These are phyloP conservation scores for Blepharisma undulans DNA, from an alignment of 169 alveolate genomes.

Conservation along the genomic window DNA sequence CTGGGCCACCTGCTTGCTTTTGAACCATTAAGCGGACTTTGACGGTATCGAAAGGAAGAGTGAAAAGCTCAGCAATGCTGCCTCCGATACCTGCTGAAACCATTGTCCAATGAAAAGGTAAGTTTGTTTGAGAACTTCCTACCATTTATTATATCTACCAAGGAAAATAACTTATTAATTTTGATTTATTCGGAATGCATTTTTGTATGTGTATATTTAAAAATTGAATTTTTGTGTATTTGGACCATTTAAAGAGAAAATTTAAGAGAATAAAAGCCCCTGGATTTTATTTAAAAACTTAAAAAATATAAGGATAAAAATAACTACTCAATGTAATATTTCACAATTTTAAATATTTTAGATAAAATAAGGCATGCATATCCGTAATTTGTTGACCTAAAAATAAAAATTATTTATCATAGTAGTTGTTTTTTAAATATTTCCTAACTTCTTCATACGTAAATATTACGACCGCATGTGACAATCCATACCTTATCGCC, in stretches of 20 bases:
- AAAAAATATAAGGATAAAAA: too few species aligned
- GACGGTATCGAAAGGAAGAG: slow-evolving; percentile 84
- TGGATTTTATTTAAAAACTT: too few species aligned
- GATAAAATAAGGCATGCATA: too few species aligned
- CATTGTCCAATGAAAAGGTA: slow-evolving; percentile 15
- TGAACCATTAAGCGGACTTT: slow-evolving; percentile 70
- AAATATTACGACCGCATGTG: neutral
- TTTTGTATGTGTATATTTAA: neutral
- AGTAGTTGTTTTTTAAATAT: neutral
- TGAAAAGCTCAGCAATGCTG: slow-evolving; percentile 58
- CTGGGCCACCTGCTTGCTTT: slow-evolving; percentile 35
- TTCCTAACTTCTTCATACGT: neutral
- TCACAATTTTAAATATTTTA: too few species aligned
- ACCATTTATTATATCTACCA: slow-evolving; percentile 14
- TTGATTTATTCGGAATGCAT: neutral
- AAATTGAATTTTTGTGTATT: too few species aligned
- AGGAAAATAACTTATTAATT: neutral
- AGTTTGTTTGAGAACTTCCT: neutral
- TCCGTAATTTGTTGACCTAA: too few species aligned
- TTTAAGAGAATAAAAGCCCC: too few species aligned
- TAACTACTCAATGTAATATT: too few species aligned
- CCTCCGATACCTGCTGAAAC: slow-evolving; percentile 37
- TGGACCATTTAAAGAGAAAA: too few species aligned
- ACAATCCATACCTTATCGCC: slow-evolving; percentile 51
- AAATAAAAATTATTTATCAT: neutral